Percentiles rank a stretch among this genome's conserved stretches.
These are phyloP conservation scores for Fusarium sacchari DNA, from an alignment of 2,329 filamentous ascomycete genomes.

Conservation along the genomic window DNA sequence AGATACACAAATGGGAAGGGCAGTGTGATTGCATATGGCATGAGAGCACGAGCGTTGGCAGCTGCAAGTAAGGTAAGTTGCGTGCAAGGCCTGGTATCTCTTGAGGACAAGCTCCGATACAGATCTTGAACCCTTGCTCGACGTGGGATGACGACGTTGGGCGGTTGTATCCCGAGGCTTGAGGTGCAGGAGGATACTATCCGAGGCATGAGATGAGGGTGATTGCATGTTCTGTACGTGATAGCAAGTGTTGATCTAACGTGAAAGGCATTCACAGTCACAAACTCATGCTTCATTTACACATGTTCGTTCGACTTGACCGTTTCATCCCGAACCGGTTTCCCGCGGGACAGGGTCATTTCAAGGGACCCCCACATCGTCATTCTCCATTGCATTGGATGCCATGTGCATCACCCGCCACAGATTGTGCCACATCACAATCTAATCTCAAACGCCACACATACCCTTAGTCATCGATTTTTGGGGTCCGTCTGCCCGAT, in stretches of 20 bases:
- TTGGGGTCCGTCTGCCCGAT: slow-evolving; percentile 28
- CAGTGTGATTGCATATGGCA: slow-evolving; percentile 16
- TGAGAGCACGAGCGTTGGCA: neutral
- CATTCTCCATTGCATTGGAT: neutral
- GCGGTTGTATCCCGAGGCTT: slow-evolving; percentile 10
- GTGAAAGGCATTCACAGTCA: neutral
- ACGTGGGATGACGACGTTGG: slow-evolving; percentile 33
- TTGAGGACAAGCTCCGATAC: slow-evolving; percentile 26
- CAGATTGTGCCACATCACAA: neutral
- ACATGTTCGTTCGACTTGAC: slow-evolving; percentile 15
- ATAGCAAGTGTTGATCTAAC: neutral
- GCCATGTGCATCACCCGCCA: neutral
- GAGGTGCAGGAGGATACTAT: neutral
- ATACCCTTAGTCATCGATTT: neutral
- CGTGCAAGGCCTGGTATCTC: slow-evolving; percentile 22
- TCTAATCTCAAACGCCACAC: neutral
- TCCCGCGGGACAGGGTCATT: slow-evolving; percentile 36
- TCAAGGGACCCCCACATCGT: slow-evolving; percentile 33
- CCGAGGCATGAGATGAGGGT: slow-evolving; percentile 7
- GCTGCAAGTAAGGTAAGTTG: slow-evolving; percentile 19
- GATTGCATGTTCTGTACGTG: neutral
- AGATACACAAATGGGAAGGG: neutral
- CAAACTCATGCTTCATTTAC: neutral
- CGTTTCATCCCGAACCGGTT: slow-evolving; percentile 41
- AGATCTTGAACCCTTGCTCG: slow-evolving; percentile 30